phyloP scores from a whole-genome alignment of 1,284 basidiomycete genomes.

The Cutaneotrichosporon sp. region DNA sequence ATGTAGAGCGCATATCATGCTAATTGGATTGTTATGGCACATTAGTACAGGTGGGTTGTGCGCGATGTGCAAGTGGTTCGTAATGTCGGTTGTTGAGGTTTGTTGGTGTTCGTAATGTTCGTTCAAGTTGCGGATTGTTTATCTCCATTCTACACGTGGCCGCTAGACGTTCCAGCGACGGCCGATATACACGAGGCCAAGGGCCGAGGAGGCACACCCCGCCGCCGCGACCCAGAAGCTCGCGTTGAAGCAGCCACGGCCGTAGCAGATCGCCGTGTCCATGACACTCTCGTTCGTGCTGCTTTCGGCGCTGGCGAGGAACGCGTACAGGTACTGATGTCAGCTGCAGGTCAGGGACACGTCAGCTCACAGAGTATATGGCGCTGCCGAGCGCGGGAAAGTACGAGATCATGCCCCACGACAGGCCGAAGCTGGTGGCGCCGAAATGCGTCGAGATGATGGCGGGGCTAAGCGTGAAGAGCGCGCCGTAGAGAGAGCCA shows the following conservation, averaged over 20 bases:
- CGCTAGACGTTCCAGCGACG: conserved; percentile 46
- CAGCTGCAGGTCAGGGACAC: background rate
- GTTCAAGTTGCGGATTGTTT: no score
- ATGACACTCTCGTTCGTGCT: conserved; percentile 38
- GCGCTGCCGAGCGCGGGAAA: conserved; percentile 48
- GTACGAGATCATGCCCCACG: conserved; percentile 54
- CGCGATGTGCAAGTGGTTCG: background rate
- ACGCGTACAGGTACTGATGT: conserved; percentile 10
- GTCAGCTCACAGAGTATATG: conserved; percentile 45
- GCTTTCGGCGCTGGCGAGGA: conserved; percentile 11
- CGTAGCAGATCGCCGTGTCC: conserved; percentile 39
- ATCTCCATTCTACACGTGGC: background rate
- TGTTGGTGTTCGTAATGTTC: background rate
- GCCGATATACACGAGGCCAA: conserved; percentile 43
- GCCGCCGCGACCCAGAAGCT: conserved; percentile 45
- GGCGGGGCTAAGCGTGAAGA: conserved; percentile 51
- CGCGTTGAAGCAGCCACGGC: conserved; percentile 43
- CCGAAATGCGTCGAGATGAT: conserved; percentile 51
- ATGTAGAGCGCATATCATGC: conserved; percentile 11
- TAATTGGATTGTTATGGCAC: conserved; percentile 7
- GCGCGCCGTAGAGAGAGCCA: conserved; percentile 49
- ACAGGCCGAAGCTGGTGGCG: conserved; percentile 51
- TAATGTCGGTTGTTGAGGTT: background rate
- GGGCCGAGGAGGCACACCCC: conserved; percentile 35
- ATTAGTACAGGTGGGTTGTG: background rate